Percentiles rank a stretch among this genome's conserved stretches.
phyloP scores from a whole-genome alignment of 768 basidiomycete genomes.

The Boletus insuetus region DNA sequence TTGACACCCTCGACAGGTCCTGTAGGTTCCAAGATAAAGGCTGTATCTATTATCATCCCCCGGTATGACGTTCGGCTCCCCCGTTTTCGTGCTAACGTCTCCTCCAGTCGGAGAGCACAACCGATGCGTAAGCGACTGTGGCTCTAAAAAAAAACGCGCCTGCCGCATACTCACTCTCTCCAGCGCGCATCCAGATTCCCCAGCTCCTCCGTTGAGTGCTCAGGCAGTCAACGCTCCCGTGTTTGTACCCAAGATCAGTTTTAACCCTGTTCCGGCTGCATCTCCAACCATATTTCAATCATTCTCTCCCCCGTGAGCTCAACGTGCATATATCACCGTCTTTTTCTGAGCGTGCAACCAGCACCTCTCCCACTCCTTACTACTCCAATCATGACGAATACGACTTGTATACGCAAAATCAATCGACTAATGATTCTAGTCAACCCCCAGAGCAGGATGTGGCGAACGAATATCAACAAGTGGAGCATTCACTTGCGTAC shows the following conservation, averaged over 20 bases:
- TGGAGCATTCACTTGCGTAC: constrained; percentile 20
- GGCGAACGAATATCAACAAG: constrained; percentile 21
- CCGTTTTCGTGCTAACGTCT: constrained; percentile 12
- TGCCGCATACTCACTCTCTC: constrained; percentile 5
- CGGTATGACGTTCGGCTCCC: constrained; percentile 38
- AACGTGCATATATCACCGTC: not conserved
- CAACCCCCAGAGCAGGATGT: constrained; percentile 11
- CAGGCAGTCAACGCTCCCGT: constrained; percentile 82
- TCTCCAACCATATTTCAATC: constrained; percentile 25
- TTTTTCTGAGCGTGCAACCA: constrained; percentile 14
- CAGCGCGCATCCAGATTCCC: constrained; percentile 45
- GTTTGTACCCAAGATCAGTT: constrained; percentile 71
- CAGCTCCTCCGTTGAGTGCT: constrained; percentile 46
- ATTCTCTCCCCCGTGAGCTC: constrained; percentile 29
- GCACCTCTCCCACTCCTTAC: constrained; percentile 29
- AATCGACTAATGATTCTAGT: constrained; percentile 2
- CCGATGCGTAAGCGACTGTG: constrained; percentile 26
- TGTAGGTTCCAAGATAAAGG: constrained; percentile 88
- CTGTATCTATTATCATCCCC: constrained; percentile 80
- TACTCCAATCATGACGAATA: constrained; percentile 39
- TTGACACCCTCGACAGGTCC: constrained; percentile 42
- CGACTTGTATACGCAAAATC: constrained; percentile 27
- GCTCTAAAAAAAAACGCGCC: not conserved
- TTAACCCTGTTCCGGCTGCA: constrained; percentile 34
- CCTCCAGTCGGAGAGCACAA: constrained; percentile 18